These are phyloP conservation scores for Kazachstania bromeliacearum DNA, from an alignment of 805 yeast genomes.

Conservation along the genomic window DNA sequence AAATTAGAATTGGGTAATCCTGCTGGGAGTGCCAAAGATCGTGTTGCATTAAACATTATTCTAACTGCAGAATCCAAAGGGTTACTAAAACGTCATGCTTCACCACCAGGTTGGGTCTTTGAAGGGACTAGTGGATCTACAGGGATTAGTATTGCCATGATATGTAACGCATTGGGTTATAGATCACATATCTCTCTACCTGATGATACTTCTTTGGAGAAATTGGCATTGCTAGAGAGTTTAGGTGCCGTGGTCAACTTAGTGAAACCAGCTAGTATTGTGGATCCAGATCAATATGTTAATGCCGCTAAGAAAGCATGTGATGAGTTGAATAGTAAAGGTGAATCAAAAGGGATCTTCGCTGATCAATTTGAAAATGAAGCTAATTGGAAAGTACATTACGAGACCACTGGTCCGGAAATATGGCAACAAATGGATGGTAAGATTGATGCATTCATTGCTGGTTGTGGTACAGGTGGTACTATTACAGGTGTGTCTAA, in stretches of 20 bases:
- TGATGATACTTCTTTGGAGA: constrained; percentile 84
- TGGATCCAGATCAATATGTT: constrained; percentile 87
- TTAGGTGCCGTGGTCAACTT: constrained; percentile 78
- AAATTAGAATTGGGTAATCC: constrained; percentile 82
- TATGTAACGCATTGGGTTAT: constrained; percentile 85
- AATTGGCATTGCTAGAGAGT: constrained; percentile 56
- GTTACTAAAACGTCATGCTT: constrained; percentile 49
- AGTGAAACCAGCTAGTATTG: constrained; percentile 91
- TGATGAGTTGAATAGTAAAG: constrained; percentile 31
- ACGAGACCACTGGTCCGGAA: constrained; percentile 83
- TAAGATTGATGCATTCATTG: constrained; percentile 61
- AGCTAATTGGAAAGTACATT: constrained; percentile 81
- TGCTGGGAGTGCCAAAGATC: constrained; percentile 91
- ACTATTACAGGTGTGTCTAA: constrained; percentile 87
- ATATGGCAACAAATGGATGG: constrained; percentile 66
- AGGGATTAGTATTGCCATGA: constrained; percentile 84
- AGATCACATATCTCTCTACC: constrained; percentile 90
- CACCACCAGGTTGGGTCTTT: constrained; percentile 43
- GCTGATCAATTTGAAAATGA: constrained; percentile 96
- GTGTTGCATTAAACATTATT: constrained; percentile 84
- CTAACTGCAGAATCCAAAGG: constrained; percentile 56
- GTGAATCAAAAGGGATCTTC: constrained; percentile 51
- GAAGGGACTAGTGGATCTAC: constrained; percentile 98
- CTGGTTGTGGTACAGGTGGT: constrained; percentile 97
- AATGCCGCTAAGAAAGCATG: constrained; percentile 74